A percentile compares a stretch with the other conserved stretches of the same genome.
phyloP scores from a whole-genome alignment of 2,329 filamentous ascomycete genomes.

The Macrophomina phaseolina region DNA sequence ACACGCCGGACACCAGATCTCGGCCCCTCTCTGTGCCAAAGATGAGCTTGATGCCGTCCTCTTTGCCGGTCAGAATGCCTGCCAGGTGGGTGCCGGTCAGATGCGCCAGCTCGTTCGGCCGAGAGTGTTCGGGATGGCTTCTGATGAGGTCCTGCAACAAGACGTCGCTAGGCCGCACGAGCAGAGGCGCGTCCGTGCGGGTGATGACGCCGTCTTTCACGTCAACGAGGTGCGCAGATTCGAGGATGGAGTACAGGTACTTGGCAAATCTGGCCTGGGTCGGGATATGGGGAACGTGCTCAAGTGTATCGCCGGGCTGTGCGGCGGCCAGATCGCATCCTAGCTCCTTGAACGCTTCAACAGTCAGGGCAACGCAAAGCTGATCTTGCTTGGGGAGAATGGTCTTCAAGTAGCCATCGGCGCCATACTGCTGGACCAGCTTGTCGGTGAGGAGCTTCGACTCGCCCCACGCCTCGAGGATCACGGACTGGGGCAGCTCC shows the following conservation, averaged over 20 bases:
- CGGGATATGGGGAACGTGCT: conserved; percentile 20
- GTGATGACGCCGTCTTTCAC: conserved; percentile 27
- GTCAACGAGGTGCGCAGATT: conserved; percentile 27
- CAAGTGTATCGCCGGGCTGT: conserved; percentile 29
- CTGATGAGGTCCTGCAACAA: conserved; percentile 37
- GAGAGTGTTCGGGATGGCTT: conserved; percentile 41
- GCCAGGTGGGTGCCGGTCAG: conserved; percentile 45
- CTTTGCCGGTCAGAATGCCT: conserved; percentile 45
- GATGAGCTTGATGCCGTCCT: conserved; percentile 47
- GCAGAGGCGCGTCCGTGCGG: conserved; percentile 18
- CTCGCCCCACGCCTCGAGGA: conserved; percentile 10
- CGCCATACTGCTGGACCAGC: not conserved
- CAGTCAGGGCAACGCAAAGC: conserved; percentile 34
- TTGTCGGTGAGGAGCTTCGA: conserved; percentile 24
- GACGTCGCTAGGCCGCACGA: not conserved
- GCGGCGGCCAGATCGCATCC: conserved; percentile 30
- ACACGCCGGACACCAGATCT: conserved; percentile 44
- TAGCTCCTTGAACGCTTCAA: conserved; percentile 37
- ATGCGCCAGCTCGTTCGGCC: conserved; percentile 41
- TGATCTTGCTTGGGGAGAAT: not conserved
- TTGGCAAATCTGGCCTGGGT: conserved; percentile 31
- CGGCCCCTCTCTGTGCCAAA: conserved; percentile 46
- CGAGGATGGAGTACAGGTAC: conserved; percentile 33
- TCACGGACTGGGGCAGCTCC: not conserved
- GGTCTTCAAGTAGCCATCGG: not conserved